These are phyloP conservation scores for Sporobolomyces phaffii DNA, from an alignment of 768 basidiomycete species.

Conservation along the genomic window DNA sequence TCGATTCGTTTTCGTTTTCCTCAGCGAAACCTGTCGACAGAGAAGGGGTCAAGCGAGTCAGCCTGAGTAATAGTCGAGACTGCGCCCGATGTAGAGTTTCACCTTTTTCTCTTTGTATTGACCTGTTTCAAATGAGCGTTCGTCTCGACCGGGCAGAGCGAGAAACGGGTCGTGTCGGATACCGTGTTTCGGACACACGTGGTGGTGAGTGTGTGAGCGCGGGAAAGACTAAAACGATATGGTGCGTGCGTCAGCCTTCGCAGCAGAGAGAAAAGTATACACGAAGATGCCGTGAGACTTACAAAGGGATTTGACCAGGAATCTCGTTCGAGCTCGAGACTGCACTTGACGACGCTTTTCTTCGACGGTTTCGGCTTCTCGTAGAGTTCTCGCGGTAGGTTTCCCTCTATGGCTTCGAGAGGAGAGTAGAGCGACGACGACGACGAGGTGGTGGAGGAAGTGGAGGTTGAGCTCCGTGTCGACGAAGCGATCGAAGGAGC, in stretches of 20 bases:
- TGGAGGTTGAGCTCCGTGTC: background rate
- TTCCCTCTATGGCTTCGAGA: background rate
- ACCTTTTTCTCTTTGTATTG: background rate
- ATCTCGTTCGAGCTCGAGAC: background rate
- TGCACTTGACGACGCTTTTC: background rate
- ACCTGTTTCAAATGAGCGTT: background rate
- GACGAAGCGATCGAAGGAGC: too few relatives aligned
- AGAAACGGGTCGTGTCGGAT: slow-evolving; percentile 26
- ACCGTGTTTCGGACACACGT: slow-evolving; percentile 19
- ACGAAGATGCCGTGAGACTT: background rate
- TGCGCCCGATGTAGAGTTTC: background rate
- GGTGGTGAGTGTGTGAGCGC: slow-evolving; percentile 8
- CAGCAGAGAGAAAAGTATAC: background rate
- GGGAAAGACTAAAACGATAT: background rate
- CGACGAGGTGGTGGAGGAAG: background rate
- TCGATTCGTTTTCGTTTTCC: slow-evolving; percentile 5
- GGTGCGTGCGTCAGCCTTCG: background rate
- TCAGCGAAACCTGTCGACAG: background rate
- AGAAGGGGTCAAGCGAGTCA: too few relatives aligned
- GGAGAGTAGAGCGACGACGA: slow-evolving; percentile 3
- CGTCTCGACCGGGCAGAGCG: slow-evolving; percentile 19
- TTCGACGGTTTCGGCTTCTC: background rate
- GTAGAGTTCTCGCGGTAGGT: slow-evolving; percentile 1
- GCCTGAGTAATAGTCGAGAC: background rate
- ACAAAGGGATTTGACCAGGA: slow-evolving; percentile 6